Conservation (phyloP, 352 stramenopile species). For the Pythium monospermum region DNA sequence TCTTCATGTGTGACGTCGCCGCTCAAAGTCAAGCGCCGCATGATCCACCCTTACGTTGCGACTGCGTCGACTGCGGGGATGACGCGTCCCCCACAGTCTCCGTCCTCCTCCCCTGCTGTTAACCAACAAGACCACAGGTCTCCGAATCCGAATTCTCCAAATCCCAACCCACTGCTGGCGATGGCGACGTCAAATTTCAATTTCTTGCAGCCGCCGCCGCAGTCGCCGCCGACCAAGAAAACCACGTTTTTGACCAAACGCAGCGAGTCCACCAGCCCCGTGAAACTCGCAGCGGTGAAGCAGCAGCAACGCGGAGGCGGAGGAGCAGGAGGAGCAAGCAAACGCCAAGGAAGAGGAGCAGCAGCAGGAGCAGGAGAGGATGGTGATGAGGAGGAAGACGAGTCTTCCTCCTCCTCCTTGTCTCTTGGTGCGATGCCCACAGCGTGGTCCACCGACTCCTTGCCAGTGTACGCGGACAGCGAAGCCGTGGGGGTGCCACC, state of each 20-base stretch:
- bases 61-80: slow-evolving; percentile 20
- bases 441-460: slow-evolving; percentile 19
- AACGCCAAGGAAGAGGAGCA: background rate
- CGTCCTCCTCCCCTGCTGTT: background rate
- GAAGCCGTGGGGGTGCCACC: too few relatives aligned
- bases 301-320: background rate
- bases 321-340: background rate
- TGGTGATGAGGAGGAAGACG: background rate
- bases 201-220: slow-evolving; percentile 8
- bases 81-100: background rate
- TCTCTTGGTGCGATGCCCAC: background rate
- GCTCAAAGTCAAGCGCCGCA: slow-evolving; percentile 43
- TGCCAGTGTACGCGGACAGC: too few relatives aligned
- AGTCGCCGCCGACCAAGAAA: background rate
- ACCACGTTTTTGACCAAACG: background rate
- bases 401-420: background rate
- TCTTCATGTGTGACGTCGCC: slow-evolving; percentile 27
- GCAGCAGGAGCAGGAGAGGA: background rate
- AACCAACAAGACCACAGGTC: background rate
- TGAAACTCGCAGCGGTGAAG: too few relatives aligned
- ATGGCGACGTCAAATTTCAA: slow-evolving; percentile 18
- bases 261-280: background rate
- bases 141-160: background rate
- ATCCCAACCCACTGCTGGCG: slow-evolving; percentile 5
- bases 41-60: slow-evolving; percentile 37